phyloP scores from a whole-genome alignment of 2,329 filamentous ascomycete species.

The Cladosporium sp. region DNA sequence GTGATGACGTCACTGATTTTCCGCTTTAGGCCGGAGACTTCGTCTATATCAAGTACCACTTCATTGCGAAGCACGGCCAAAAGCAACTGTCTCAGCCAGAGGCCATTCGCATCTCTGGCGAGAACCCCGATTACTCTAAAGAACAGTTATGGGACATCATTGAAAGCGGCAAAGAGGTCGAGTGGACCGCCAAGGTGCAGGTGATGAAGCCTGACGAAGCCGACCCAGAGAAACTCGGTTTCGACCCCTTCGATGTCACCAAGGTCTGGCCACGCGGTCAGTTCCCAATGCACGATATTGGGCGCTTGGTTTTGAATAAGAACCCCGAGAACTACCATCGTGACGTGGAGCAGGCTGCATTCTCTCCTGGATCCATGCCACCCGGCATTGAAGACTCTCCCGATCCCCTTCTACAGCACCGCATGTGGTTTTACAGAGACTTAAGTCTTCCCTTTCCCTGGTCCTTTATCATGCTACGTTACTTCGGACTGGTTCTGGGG shows the following conservation, averaged over 20 bases:
- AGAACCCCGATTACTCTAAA: slow-evolving; percentile 38
- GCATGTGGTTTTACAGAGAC: slow-evolving; percentile 42
- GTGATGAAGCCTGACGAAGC: slow-evolving; percentile 43
- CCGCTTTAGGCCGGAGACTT: slow-evolving; percentile 44
- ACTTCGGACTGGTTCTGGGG: too few relatives aligned
- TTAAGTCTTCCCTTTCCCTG: too few relatives aligned
- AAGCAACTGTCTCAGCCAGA: slow-evolving; percentile 41
- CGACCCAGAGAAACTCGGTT: slow-evolving; percentile 44
- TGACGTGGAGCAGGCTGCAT: slow-evolving; percentile 48
- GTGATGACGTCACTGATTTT: slow-evolving; percentile 20
- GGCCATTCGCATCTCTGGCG: slow-evolving; percentile 33
- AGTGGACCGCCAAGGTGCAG: slow-evolving; percentile 42
- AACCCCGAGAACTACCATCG: slow-evolving; percentile 49
- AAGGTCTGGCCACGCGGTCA: slow-evolving; percentile 47
- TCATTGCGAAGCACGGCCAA: slow-evolving; percentile 42
- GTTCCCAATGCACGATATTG: slow-evolving; percentile 47
- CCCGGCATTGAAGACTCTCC: slow-evolving; percentile 46
- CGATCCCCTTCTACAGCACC: slow-evolving; percentile 44
- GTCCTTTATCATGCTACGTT: too few relatives aligned
- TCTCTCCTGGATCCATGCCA: slow-evolving; percentile 47
- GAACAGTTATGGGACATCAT: slow-evolving; percentile 41
- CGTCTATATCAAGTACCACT: slow-evolving; percentile 48
- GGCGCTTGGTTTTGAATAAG: slow-evolving; percentile 47
- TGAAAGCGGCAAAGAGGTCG: slow-evolving; percentile 36
- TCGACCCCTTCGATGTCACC: slow-evolving; percentile 49